Conservation (phyloP, 352 stramenopile genomes). For the Phytophthora brassicae region DNA sequence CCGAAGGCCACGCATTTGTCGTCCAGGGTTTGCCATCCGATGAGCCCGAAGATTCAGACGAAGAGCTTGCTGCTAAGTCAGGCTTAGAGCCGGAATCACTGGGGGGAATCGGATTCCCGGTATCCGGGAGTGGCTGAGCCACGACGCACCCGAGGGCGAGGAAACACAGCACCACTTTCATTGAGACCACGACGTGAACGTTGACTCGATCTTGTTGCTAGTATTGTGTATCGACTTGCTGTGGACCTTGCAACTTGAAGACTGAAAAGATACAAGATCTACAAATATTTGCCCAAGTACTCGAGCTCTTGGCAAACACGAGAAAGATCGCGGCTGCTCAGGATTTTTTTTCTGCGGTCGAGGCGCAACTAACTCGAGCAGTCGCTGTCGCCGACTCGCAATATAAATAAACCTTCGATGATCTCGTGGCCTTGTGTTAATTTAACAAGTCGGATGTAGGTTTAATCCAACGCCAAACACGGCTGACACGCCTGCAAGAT, state of each 20-base stretch:
- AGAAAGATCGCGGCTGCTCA: constrained; percentile 8
- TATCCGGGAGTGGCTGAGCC: not conserved
- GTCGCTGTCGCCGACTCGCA: not conserved
- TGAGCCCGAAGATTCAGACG: not conserved
- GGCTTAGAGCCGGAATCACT: not conserved
- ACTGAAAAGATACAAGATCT: constrained; percentile 1
- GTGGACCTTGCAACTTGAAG: constrained; percentile 9
- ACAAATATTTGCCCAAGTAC: not conserved
- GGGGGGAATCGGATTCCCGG: not conserved
- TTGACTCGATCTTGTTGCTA: constrained; percentile 1
- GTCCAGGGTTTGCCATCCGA: not conserved
- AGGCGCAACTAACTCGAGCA: no score
- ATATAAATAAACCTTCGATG: not conserved
- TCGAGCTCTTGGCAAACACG: not conserved
- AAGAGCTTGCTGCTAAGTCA: not conserved
- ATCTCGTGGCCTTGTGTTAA: not conserved
- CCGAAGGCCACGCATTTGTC: constrained; percentile 4
- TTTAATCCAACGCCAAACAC: no score
- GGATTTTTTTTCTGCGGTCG: not conserved
- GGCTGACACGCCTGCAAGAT: no score
- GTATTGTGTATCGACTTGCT: constrained; percentile 1
- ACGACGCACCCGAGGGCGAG: constrained; percentile 6
- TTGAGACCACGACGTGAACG: not conserved
- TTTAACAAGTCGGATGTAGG: no score
- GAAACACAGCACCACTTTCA: constrained; percentile 17